A percentile compares a stretch with the other conserved stretches of the same genome.
phyloP scores from a whole-genome alignment of 371 early-diverging fungal species.

The Mortierella sp. region DNA sequence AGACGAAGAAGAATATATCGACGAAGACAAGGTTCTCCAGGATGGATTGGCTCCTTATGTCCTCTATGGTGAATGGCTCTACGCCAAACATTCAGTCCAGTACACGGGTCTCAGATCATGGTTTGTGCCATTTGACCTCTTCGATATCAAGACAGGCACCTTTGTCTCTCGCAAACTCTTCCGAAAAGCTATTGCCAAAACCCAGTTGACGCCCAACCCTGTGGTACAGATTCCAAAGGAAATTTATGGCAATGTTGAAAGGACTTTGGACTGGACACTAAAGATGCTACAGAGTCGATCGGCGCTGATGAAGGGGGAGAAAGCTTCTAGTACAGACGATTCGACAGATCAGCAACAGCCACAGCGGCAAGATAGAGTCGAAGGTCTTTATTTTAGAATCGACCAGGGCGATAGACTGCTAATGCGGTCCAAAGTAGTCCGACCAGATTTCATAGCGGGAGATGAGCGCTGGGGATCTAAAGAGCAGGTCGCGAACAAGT shows the following conservation, averaged over 20 bases:
- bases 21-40: slow-evolving; percentile 49
- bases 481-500: slow-evolving; percentile 44
- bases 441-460: slow-evolving; percentile 64
- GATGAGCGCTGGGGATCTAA: slow-evolving; percentile 63
- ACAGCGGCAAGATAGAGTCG: slow-evolving; percentile 29
- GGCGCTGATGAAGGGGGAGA: slow-evolving; percentile 20
- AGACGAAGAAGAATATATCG: slow-evolving; percentile 48
- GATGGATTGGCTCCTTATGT: slow-evolving; percentile 57
- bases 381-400: slow-evolving; percentile 51
- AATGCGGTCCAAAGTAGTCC: slow-evolving; percentile 62
- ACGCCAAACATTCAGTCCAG: slow-evolving; percentile 62
- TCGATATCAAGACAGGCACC: slow-evolving; percentile 52
- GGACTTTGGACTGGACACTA: slow-evolving; percentile 35
- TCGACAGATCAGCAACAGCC: neutral
- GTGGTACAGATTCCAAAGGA: slow-evolving; percentile 30
- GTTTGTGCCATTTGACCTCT: slow-evolving; percentile 69
- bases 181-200: slow-evolving; percentile 34
- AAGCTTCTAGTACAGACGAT: neutral
- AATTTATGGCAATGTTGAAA: slow-evolving; percentile 31
- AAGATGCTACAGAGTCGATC: slow-evolving; percentile 38
- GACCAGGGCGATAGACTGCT: slow-evolving; percentile 57
- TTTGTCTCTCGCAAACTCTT: slow-evolving; percentile 48
- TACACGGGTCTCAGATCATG: slow-evolving; percentile 60
- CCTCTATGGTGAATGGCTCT: slow-evolving; percentile 70
- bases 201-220: slow-evolving; percentile 31